Evolutionary conservation across 2,329 filamentous ascomycete species (phyloP), one percentile per base, ranked within the genome.

Genomic region (Alternaria metachromatica): DNA sequence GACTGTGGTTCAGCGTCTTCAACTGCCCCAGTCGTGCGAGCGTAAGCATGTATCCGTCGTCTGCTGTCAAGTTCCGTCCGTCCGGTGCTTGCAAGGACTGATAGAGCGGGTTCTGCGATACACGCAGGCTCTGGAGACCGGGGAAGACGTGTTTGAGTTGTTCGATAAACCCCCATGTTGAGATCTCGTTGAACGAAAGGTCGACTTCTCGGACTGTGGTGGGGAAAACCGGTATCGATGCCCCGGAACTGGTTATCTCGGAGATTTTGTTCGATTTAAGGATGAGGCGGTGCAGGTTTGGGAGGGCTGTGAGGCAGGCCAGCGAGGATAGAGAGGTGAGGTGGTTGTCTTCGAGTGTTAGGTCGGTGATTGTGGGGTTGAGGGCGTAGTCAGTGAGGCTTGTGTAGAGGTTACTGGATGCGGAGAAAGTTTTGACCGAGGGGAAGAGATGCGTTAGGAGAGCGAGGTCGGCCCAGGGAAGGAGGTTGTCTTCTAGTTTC

Each of bases 41-140:
- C 1, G 92, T 93, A 51, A 97, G 86, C 92, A 97, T 97, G 82
- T 94, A 95, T 1, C 92, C 91, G 73, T 97, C 92, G 58, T 97
- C 93, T 1, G 90, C 85, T 6, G 85, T 87, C 25, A 86, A 72
- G 25, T 71, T 57, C 55, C 76, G 82, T 58, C 76, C 80, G 43
- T 82, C 80, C 65, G 84, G 53, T 45, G 80, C 72, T 56, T 72
- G 69, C n/a, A 83, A 83, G 67, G 85, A 82, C 58, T 90, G 84
- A 80, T 93, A 96, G 21, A 98, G 85, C 5, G 95, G 94, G 70
- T 98, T 98, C 76, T 94, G 90, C 6, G 92, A 89, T 65, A 97
- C 88, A 15, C 94, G 91, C 43, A 99, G 87, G 33, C 89, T 89
- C 12, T 83, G 85, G 7, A 98, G 84, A 5, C 89, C 88, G 0